Percentiles rank a stretch among this genome's conserved stretches.
Conservation (phyloP, 176 grass and related monocot genomes). For the Tillandsia leiboldiana region DNA sequence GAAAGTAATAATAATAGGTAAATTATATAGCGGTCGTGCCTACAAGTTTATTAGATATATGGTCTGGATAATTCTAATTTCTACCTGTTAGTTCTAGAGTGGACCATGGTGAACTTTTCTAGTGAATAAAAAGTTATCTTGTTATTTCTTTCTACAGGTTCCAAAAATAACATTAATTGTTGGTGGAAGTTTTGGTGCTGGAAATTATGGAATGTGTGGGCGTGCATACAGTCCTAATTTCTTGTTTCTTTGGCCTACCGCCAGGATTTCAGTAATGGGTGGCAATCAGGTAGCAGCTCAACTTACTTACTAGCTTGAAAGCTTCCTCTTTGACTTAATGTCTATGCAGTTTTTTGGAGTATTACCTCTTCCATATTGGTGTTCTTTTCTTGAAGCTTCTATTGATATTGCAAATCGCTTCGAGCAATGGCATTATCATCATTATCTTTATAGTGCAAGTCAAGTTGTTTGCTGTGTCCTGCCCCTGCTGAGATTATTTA, state of each 20-base stretch:
- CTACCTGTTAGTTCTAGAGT: background rate
- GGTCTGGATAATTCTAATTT: background rate
- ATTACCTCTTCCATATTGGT: background rate
- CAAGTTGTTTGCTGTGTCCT: background rate
- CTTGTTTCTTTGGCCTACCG: slow-evolving; percentile 95
- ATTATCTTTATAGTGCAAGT: background rate
- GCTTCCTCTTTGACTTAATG: background rate
- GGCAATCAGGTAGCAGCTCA: slow-evolving; percentile 59
- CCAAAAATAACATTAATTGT: slow-evolving; percentile 96
- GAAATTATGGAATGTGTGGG: slow-evolving; percentile 99
- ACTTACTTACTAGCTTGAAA: background rate
- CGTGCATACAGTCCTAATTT: slow-evolving; percentile 92
- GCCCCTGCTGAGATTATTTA: background rate
- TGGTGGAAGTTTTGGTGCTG: slow-evolving; percentile 96
- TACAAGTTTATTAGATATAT: background rate
- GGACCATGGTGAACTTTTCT: background rate
- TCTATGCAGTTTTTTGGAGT: background rate
- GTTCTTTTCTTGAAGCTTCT: background rate
- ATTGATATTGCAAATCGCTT: no score
- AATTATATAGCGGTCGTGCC: no score
- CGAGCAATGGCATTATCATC: no score
- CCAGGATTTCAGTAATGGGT: slow-evolving; percentile 98
- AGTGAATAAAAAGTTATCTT: slow-evolving; percentile 5
- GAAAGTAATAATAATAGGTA: no score
- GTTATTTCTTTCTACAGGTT: slow-evolving; percentile 40